Percentiles rank a stretch among this genome's conserved stretches.
Conservation (phyloP, 331 rosid genomes). For the Malus hybrid region DNA sequence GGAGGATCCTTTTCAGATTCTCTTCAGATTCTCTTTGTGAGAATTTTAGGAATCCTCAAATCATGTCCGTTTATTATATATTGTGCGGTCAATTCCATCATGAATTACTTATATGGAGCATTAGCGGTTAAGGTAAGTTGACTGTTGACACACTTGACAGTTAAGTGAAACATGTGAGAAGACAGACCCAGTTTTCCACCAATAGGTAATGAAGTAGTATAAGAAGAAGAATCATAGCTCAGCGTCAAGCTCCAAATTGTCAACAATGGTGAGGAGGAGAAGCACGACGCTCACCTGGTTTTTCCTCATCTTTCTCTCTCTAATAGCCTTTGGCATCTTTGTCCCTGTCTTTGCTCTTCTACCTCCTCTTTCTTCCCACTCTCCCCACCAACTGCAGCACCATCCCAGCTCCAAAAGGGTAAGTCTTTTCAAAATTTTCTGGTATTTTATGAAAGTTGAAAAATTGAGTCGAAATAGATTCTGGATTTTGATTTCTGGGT, state of each 20-base stretch:
- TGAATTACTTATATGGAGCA: neutral
- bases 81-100: no score
- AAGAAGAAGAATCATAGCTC: neutral
- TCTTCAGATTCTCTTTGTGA: no score
- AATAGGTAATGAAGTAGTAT: neutral
- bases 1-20: rapidly evolving
- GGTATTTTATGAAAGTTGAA: neutral
- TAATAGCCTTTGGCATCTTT: constrained; percentile 23
- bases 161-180: neutral
- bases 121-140: neutral
- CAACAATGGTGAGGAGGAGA: constrained; percentile 38
- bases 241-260: constrained; percentile 14
- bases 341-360: constrained; percentile 53
- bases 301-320: constrained; percentile 30
- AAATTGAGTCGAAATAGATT: neutral
- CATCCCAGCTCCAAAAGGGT: constrained; percentile 28
- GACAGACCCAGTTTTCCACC: neutral
- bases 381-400: constrained; percentile 12
- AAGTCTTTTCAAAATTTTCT: constrained; percentile 4
- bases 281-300: constrained; percentile 18
- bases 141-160: neutral
- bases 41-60: no score
- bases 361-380: constrained; percentile 42
- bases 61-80: no score
- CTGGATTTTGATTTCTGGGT: constrained; percentile 7